Base-by-base conservation (phyloP, 2,329 filamentous ascomycete genomes). In the Sarocladium strictum region DNA sequence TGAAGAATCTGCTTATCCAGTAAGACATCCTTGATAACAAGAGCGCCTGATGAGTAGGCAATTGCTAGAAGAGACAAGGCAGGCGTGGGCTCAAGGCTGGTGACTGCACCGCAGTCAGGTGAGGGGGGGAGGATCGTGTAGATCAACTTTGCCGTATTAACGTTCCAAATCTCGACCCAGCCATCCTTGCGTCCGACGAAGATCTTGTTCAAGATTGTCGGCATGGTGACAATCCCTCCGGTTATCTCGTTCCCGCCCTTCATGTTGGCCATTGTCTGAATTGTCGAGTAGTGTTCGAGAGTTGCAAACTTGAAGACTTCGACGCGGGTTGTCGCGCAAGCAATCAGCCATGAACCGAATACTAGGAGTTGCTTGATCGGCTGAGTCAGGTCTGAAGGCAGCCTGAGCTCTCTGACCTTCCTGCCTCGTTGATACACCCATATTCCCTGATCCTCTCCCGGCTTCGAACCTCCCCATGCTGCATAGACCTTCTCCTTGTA, bases 111-210 rank as follows among this genome's bases (percentile, higher is more conserved):
- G 61, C 83, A 86, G 53, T 85, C 79, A 2, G 85, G 76, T 9
- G 81, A 80, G 0, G 89, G 85, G 1, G 94, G 89, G 14, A 94
- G 75, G 53, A 99, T 86, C 2, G 91, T 95, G 69, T 97, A 95
- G 26, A 99, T 83, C 54, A 97, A 78, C 69, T 95, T 96, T 49
- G 83, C 92, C 3, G 90, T 96, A 66, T 88, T 95, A 57, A 99
- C 76, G 66, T 99, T 99, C 93, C 94, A 99, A 52, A 99, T 96
- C 66, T 99, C 94, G 9, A 97, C 86, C 69, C 85, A 87, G 6
- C 94, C 94, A 67, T 99, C 91, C 59, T 81, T 82, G 63, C 90
- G 85, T 10, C 90, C 95, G 2, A 90, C 88, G 60, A 97, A 90
- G 43, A 99, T 82, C 71, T 99, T 99, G 77, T 99, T 99, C 57